These are phyloP conservation scores for Trapa bicornis DNA, from an alignment of 345 rosid species.

Conservation along the genomic window DNA sequence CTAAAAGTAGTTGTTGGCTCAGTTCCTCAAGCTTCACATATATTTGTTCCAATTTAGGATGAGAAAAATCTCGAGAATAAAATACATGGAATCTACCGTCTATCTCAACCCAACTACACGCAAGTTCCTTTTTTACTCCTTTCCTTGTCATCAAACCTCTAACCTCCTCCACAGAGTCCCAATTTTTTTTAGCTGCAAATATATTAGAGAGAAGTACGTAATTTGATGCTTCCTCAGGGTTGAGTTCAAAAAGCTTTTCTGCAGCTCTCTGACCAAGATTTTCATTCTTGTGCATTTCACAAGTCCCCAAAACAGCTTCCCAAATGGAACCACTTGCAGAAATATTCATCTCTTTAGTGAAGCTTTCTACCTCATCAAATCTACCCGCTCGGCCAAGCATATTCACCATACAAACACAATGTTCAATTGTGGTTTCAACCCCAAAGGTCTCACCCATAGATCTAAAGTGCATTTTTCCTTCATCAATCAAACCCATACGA, in stretches of 20 bases:
- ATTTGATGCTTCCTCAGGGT: constrained; percentile 9
- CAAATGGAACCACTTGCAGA: constrained; percentile 2
- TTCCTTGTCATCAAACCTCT: constrained; percentile 8
- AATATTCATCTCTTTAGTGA: constrained; percentile 2
- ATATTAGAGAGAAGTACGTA: constrained; percentile 5
- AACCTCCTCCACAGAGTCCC: background rate
- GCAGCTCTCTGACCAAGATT: constrained; percentile 6
- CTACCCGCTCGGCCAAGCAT: constrained; percentile 8
- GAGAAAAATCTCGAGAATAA: constrained; percentile 6
- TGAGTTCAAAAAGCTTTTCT: constrained; percentile 5
- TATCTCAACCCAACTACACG: constrained; percentile 9
- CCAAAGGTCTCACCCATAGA: constrained; percentile 5
- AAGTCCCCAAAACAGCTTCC: constrained; percentile 6
- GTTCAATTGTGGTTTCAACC: constrained; percentile 2
- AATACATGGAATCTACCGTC: constrained; percentile 5
- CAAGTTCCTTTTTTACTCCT: constrained; percentile 7
- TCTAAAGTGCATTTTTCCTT: constrained; percentile 5
- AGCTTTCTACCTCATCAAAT: constrained; percentile 6
- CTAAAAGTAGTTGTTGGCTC: background rate
- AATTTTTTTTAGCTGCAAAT: background rate
- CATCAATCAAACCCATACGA: constrained; percentile 11
- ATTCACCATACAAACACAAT: constrained; percentile 9
- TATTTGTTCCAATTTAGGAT: constrained; percentile 5
- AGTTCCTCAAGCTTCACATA: constrained; percentile 5
- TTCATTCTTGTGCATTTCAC: constrained; percentile 7